These are phyloP conservation scores for Solanum dulcamara DNA, from an alignment of 257 asterid species.

Conservation along the genomic window DNA sequence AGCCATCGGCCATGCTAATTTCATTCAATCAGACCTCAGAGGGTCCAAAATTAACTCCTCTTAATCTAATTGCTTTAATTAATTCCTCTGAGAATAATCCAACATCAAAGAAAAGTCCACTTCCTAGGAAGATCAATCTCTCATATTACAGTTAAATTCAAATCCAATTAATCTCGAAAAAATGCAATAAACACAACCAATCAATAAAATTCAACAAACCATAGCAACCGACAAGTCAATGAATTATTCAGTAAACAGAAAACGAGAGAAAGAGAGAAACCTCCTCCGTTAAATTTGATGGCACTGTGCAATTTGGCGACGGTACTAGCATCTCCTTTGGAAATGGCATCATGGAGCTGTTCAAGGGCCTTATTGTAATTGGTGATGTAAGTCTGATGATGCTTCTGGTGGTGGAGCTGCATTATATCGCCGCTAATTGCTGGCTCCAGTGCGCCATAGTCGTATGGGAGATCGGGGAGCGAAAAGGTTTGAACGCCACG, in stretches of 20 bases:
- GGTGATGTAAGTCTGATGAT: slow-evolving; percentile 82
- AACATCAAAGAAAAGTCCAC: neutral
- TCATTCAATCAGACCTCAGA: neutral
- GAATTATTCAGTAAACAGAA: neutral
- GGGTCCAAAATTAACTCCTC: neutral
- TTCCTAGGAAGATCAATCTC: neutral
- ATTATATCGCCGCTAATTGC: slow-evolving; percentile 84
- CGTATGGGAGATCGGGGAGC: slow-evolving; percentile 86
- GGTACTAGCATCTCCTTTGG: slow-evolving; percentile 57
- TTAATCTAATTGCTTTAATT: neutral
- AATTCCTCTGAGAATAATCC: neutral
- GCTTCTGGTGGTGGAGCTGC: slow-evolving; percentile 97
- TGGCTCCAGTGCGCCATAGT: slow-evolving; percentile 80
- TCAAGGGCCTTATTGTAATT: slow-evolving; percentile 85
- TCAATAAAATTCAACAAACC: neutral
- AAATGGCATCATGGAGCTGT: slow-evolving; percentile 62
- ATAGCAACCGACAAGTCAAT: neutral
- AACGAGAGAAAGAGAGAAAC: slow-evolving; percentile 10
- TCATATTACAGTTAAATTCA: neutral
- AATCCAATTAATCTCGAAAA: neutral
- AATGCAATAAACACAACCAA: neutral
- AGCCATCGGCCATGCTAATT: neutral
- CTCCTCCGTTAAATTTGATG: slow-evolving; percentile 96
- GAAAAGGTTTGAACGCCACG: slow-evolving; percentile 55
- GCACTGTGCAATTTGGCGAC: slow-evolving; percentile 79